phyloP scores from a whole-genome alignment of 2,329 filamentous ascomycete species.

The Septoria petroselini region DNA sequence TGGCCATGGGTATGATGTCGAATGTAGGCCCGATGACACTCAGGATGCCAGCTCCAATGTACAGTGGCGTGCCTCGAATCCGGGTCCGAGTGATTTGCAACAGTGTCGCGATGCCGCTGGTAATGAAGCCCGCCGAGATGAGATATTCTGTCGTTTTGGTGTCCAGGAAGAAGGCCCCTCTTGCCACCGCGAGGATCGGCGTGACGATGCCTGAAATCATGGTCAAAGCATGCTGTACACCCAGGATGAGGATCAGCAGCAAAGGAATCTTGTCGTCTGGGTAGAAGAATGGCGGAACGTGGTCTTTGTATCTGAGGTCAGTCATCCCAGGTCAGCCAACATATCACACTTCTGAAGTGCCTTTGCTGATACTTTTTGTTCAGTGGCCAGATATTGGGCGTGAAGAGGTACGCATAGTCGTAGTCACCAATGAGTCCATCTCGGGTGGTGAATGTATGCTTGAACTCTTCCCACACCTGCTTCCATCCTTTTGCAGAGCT shows the following conservation, averaged over 20 bases:
- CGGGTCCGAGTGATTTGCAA: conserved; percentile 21
- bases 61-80: conserved; percentile 20
- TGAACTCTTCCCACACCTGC: conserved; percentile 15
- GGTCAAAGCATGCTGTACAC: conserved; percentile 24
- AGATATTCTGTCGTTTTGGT: conserved; percentile 20
- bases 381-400: conserved; percentile 24
- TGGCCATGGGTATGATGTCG: conserved; percentile 24
- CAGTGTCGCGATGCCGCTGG: conserved; percentile 23
- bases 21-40: conserved; percentile 25
- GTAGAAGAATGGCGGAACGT: conserved; percentile 25
- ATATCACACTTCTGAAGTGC: too few relatives aligned
- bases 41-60: conserved; percentile 20
- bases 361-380: conserved; percentile 12
- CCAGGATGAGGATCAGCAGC: conserved; percentile 25
- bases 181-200: conserved; percentile 20
- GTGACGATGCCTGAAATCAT: conserved; percentile 27
- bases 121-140: conserved; percentile 25
- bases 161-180: conserved; percentile 23
- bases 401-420: conserved; percentile 28
- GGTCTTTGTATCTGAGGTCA: conserved; percentile 16
- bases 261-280: conserved; percentile 26
- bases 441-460: conserved; percentile 23
- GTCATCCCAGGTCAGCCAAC: too few relatives aligned
- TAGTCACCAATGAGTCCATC: conserved; percentile 26
- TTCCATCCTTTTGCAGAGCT: neutral